Percentiles rank a stretch among this genome's conserved stretches.
phyloP scores from a whole-genome alignment of 768 basidiomycete species.

The Amanita phalloides region DNA sequence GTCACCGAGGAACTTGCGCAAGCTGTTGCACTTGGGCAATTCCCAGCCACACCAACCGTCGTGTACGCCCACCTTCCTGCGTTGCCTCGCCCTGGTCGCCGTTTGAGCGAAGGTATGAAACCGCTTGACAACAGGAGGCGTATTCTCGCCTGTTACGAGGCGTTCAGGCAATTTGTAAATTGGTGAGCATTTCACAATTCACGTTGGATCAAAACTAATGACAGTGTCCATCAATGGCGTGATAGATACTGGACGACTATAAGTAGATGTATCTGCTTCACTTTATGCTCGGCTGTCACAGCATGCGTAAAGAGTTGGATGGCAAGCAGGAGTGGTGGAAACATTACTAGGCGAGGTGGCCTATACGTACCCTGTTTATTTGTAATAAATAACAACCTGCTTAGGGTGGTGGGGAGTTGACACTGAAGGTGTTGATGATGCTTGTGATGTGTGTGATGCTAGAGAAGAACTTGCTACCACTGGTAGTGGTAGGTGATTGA shows the following conservation, averaged over 20 bases:
- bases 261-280: too few species aligned
- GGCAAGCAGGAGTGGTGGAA: too few species aligned
- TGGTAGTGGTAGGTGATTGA: too few species aligned
- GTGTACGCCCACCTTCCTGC: constrained; percentile 13
- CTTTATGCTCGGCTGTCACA: too few species aligned
- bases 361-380: too few species aligned
- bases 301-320: too few species aligned
- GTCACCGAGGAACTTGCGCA: constrained; percentile 2
- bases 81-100: constrained; percentile 12
- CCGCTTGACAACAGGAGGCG: constrained; percentile 17
- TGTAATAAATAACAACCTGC: too few species aligned
- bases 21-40: constrained; percentile 10
- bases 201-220: not conserved
- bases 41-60: constrained; percentile 11
- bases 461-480: too few species aligned
- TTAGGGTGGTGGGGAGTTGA: too few species aligned
- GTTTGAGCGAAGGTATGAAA: constrained; percentile 18
- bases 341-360: too few species aligned
- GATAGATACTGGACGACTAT: not conserved
- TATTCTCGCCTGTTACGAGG: constrained; percentile 19
- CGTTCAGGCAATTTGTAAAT: constrained; percentile 16
- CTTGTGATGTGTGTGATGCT: too few species aligned
- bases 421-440: too few species aligned
- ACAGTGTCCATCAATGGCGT: not conserved
- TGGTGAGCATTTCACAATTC: not conserved